phyloP scores from a whole-genome alignment of 495 filamentous ascomycete species.

The Neurospora sp. region DNA sequence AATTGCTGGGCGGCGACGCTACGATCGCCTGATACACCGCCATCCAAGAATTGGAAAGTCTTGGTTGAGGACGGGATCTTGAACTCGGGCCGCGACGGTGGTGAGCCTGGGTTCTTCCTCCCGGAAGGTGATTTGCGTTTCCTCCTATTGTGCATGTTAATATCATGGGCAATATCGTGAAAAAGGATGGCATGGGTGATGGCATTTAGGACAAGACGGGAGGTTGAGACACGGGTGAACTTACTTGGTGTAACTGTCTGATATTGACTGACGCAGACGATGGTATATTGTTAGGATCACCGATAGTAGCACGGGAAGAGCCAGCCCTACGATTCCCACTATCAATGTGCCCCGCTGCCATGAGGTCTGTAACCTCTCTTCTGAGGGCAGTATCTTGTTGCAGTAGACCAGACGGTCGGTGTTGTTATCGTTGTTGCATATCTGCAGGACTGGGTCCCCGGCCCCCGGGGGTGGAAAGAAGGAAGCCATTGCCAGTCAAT shows the following conservation, averaged over 20 bases:
- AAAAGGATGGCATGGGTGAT: background rate
- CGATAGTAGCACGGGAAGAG: slow-evolving; percentile 2
- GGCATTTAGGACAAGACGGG: background rate
- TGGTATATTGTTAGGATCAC: background rate
- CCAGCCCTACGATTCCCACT: slow-evolving; percentile 7
- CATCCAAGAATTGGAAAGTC: background rate
- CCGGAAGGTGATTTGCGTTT: background rate
- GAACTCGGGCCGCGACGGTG: background rate
- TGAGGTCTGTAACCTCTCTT: slow-evolving; percentile 5
- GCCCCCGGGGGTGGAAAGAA: slow-evolving; percentile 15
- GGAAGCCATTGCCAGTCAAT: slow-evolving; percentile 13
- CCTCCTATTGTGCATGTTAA: background rate
- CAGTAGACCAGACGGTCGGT: slow-evolving; percentile 12
- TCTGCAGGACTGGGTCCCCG: slow-evolving; percentile 15
- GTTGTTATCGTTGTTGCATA: slow-evolving; percentile 3
- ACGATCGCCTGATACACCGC: background rate
- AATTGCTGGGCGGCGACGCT: background rate
- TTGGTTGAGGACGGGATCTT: background rate
- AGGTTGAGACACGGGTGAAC: background rate
- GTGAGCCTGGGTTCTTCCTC: background rate
- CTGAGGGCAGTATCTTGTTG: slow-evolving; percentile 11
- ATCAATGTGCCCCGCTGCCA: slow-evolving; percentile 11
- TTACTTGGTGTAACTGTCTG: background rate
- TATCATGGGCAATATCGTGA: background rate
- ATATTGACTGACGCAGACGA: background rate